Percentiles rank a stretch among this genome's conserved stretches.
phyloP scores from a whole-genome alignment of 1,139 yeast genomes.

The Insectozyma bohioensis region DNA sequence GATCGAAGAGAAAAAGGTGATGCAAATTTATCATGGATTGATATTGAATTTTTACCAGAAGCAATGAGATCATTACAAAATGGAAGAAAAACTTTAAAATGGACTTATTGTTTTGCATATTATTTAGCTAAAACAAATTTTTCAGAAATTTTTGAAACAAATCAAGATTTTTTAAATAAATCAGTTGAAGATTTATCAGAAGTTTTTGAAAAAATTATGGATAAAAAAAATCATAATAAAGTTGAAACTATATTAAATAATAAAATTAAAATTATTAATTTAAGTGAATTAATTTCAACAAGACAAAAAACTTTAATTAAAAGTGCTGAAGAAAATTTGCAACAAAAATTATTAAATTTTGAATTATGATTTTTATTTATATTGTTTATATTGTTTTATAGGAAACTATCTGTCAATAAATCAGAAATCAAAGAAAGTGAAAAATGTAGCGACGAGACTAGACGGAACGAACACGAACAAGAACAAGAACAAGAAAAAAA shows the following conservation, averaged over 20 bases:
- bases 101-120: constrained; percentile 87
- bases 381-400: background rate
- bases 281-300: constrained; percentile 44
- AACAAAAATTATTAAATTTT: constrained; percentile 24
- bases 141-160: constrained; percentile 67
- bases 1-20: constrained; percentile 24
- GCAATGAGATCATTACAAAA: constrained; percentile 63
- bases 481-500: too few species aligned
- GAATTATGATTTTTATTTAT: too few species aligned
- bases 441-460: constrained; percentile 9
- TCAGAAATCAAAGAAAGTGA: too few species aligned
- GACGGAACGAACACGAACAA: too few species aligned
- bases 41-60: constrained; percentile 78
- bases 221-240: constrained; percentile 36
- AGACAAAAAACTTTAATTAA: constrained; percentile 52
- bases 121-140: constrained; percentile 54
- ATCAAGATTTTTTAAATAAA: constrained; percentile 67
- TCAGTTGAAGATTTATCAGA: constrained; percentile 81
- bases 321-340: constrained; percentile 45
- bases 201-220: constrained; percentile 59
- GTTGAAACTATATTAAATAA: constrained; percentile 42
- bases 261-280: constrained; percentile 51
- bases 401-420: too few species aligned
- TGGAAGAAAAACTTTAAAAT: constrained; percentile 78
- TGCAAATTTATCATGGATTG: constrained; percentile 74